Evolutionary conservation across 164 flowering plant genomes (phyloP), one percentile per base, ranked within the genome.

Genomic region (Chimonanthus salicifolius): DNA sequence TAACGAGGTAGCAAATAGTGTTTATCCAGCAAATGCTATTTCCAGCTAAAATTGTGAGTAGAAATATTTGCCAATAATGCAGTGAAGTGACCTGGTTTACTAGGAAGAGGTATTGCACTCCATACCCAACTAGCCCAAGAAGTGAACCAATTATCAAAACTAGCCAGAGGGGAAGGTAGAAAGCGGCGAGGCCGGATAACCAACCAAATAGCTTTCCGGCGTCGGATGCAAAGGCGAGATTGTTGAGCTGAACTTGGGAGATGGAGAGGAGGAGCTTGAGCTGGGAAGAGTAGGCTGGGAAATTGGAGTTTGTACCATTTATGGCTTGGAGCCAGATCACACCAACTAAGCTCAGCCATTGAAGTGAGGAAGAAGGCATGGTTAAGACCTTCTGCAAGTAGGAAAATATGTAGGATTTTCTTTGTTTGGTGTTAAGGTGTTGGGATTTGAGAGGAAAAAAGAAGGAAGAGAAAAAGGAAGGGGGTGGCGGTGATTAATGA

Each of bases 1-100:
- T 70, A 2, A 83, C 82, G 1, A 83, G 58, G 72, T 93, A 91
- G 62, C 92, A 87, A 3, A 91, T 98, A 0, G 98, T 91, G 83
- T 95, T 93, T 78, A 95, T 86, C 99, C 99, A 95, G 66, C 98
- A 95, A 11, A 92, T 90, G 82, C 98, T 88, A 72, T 93, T 95
- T 48, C 99, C 98, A 0, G 98, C 91, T 15, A 94, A 5, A 63
- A 85, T 77, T 47, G 84, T 83, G 43, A 94, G 97, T 0, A 83
- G 2, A 71, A 91, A 92, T 47, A 90, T 62, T 0, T 75, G 84
- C 74, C 77, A 79, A 71, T 91, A 94, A 0, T 94, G 79, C 0
- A 84, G 82, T 10, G 84, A 75, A 0, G 78, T 18, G 49, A 85
- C 74, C 2, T 78, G 74, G 70, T 85, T 60, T 0, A 76, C 74